Conservation (phyloP, 345 rosid genomes). For the Cochlearia excelsa region DNA sequence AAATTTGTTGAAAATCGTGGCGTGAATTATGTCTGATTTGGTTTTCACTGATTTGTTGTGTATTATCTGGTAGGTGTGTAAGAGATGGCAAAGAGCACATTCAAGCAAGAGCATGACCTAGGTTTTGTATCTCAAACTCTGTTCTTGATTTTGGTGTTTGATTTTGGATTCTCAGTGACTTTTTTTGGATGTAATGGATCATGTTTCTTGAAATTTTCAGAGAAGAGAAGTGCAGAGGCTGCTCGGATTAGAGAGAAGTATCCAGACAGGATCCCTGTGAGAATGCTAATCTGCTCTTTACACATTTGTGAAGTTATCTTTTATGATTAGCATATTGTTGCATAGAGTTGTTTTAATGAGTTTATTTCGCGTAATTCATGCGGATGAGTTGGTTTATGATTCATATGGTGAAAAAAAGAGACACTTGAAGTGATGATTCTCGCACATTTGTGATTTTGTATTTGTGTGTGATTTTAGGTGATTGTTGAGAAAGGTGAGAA, state of each 20-base stretch:
- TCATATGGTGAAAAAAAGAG: conserved; percentile 1
- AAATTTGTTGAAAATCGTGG: no score
- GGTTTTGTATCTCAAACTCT: conserved; percentile 40
- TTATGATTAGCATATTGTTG: background rate
- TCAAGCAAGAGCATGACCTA: conserved; percentile 93
- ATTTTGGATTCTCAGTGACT: background rate
- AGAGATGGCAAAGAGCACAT: conserved; percentile 73
- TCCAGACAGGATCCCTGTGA: conserved; percentile 93
- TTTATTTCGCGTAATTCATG: background rate
- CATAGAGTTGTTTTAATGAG: background rate
- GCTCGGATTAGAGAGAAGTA: conserved; percentile 93
- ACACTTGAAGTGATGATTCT: conserved; percentile 8
- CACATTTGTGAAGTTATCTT: background rate
- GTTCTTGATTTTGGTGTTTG: no score
- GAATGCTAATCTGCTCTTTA: conserved; percentile 7
- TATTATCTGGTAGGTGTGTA: conserved; percentile 12
- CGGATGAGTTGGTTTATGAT: no score
- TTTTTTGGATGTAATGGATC: conserved; percentile 16
- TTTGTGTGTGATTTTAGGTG: conserved; percentile 47
- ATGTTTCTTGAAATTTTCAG: conserved; percentile 39
- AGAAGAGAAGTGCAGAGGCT: conserved; percentile 92
- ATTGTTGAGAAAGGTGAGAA: conserved; percentile 82
- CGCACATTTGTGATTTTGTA: background rate
- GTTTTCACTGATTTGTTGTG: background rate
- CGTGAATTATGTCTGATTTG: conserved; percentile 2